phyloP scores from a whole-genome alignment of 768 basidiomycete species.

The Amanita jacksonii region DNA sequence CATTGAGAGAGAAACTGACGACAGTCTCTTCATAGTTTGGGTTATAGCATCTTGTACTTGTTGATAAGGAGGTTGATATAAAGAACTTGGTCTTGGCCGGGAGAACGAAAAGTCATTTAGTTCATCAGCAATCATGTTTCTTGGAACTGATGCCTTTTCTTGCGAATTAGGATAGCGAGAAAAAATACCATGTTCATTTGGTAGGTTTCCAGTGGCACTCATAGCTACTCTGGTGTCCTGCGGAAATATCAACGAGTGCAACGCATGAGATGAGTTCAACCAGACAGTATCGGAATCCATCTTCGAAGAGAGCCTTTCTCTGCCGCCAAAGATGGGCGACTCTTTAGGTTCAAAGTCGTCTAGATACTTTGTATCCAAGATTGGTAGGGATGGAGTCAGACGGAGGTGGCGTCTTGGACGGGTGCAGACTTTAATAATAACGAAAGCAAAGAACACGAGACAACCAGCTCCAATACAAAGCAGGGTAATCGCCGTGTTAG shows the following conservation, averaged over 20 bases:
- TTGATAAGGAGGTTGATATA: conserved; percentile 24
- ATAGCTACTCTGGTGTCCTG: background rate
- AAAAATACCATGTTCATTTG: background rate
- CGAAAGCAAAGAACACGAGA: conserved; percentile 36
- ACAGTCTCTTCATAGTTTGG: conserved; percentile 28
- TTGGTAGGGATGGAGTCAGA: conserved; percentile 68
- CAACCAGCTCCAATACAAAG: conserved; percentile 44
- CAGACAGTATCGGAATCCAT: conserved; percentile 15
- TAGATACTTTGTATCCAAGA: conserved; percentile 46
- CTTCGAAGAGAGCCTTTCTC: conserved; percentile 44
- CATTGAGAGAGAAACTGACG: conserved; percentile 35
- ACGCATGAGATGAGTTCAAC: background rate
- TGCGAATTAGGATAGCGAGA: background rate
- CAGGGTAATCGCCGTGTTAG: conserved; percentile 39
- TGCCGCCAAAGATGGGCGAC: conserved; percentile 73
- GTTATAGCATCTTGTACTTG: conserved; percentile 31
- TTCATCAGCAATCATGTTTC: background rate
- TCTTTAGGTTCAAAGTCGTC: conserved; percentile 41
- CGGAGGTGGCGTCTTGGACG: conserved; percentile 43
- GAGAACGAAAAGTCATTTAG: conserved; percentile 7
- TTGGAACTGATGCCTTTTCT: conserved; percentile 1
- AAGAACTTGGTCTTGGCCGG: conserved; percentile 15
- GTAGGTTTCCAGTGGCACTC: background rate
- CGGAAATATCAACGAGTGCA: background rate
- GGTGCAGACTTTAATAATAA: conserved; percentile 37